These are phyloP conservation scores for Scorias spongiosa DNA, from an alignment of 2,329 filamentous ascomycete species.

Conservation along the genomic window DNA sequence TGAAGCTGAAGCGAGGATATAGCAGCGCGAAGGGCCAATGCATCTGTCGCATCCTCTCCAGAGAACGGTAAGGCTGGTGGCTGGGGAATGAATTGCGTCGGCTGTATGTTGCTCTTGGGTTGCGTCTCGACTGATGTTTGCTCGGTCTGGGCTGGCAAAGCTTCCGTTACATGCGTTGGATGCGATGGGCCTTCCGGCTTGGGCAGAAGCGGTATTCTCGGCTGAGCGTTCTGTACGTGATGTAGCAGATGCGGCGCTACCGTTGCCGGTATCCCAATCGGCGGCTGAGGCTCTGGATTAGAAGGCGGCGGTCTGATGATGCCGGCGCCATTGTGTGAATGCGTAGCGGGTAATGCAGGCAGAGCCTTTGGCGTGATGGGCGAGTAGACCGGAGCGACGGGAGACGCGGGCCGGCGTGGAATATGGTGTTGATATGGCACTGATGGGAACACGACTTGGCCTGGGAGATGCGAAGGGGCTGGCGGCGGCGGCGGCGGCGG, in stretches of 20 bases:
- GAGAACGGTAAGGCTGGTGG: constrained; percentile 31
- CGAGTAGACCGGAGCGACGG: constrained; percentile 13
- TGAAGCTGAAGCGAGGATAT: constrained; percentile 81
- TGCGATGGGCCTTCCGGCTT: constrained; percentile 1
- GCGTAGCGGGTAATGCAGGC: constrained; percentile 13
- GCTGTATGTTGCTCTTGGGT: constrained; percentile 4
- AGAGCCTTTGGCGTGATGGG: constrained; percentile 21
- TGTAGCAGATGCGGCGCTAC: neutral
- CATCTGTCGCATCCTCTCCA: constrained; percentile 57
- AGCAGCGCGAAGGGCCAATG: constrained; percentile 69
- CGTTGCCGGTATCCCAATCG: neutral
- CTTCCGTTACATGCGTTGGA: neutral
- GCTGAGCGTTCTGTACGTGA: neutral
- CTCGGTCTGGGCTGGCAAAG: neutral
- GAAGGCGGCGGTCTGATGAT: neutral
- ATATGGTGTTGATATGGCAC: neutral
- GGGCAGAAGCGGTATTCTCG: constrained; percentile 1
- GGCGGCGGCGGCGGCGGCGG: neutral
- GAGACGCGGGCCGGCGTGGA: constrained; percentile 1
- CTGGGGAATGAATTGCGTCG: constrained; percentile 24
- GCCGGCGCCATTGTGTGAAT: neutral
- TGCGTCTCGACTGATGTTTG: constrained; percentile 2
- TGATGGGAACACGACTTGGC: neutral
- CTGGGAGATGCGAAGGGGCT: neutral
- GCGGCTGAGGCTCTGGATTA: neutral